Base-by-base conservation (phyloP, 73 alveolate genomes). In the Halteria grandinella region DNA sequence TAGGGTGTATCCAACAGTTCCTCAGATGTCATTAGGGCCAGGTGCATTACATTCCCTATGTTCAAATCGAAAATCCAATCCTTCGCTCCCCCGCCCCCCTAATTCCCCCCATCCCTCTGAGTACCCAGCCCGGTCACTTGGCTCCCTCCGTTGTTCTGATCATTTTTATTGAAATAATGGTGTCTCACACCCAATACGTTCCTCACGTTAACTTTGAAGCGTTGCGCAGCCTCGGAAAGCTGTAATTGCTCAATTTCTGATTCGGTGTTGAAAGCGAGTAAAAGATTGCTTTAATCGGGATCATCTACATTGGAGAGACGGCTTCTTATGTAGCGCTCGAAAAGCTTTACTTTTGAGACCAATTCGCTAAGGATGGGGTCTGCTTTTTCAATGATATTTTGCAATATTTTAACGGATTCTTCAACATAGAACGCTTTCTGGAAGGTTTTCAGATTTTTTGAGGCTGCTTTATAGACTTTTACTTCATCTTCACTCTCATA, bases 1-100 rank as follows among this genome's bases (percentile, higher is more conserved):
- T 36, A 7, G 11, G 5, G n/a, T 5, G 47, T 36, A 11, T 36
- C n/a, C n/a, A n/a, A n/a, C 2, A 70, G 72, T 24, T 70, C 83
- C n/a, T 70, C 83, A 5, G 83, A 44, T 1, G 72, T 71, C 83
- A 70, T 70, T 18, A 70, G 32, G 73, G 90, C 70, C 77, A 90
- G 77, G 72, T 90, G 90, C 97, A 90, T 90, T 8, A 90, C 90
- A 73, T 90, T 90, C 0, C 97, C 97, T 31, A 90, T 90, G 69
- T 90, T 90, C 36, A 90, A 69, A 52, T 85, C 66, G 73, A 79
- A 87, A 21, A 90, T 90, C 97, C 97, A 90, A 64, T 90, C 97
- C 4, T 75, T 78, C 1, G 59, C 47, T 36, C 11, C n/a, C 47
- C 11, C 11, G 47, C 5, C 11, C 47, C 47, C 47, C n/a, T 7